Evolutionary conservation across 768 basidiomycete genomes (phyloP).

Genomic region (Dictyophora rubrovolvata): DNA sequence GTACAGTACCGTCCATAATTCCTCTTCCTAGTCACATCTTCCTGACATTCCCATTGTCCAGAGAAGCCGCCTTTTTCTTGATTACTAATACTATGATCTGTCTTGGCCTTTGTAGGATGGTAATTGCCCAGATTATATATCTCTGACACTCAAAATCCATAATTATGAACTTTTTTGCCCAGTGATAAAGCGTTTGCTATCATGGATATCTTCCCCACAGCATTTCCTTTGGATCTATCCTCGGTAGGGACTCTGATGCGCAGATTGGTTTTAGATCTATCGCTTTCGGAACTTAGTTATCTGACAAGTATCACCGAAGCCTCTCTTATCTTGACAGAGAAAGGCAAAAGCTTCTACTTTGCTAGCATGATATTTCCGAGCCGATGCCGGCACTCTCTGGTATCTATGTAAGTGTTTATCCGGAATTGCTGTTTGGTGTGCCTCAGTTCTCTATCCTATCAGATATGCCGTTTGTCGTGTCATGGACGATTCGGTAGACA

Average conservation of each 20-base stretch:
- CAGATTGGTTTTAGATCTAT: neutral
- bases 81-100: neutral
- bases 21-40: too few species aligned
- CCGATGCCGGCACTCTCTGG: neutral
- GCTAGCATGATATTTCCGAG: neutral
- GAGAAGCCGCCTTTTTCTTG: neutral
- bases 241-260: neutral
- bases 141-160: neutral
- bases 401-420: neutral
- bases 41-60: neutral
- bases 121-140: too few species aligned
- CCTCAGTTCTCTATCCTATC: neutral
- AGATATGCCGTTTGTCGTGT: neutral
- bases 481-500: neutral
- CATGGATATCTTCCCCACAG: neutral
- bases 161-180: neutral
- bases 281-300: neutral
- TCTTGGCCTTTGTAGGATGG: neutral
- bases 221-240: neutral
- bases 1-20: neutral
- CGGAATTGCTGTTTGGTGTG: neutral
- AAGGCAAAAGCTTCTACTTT: neutral
- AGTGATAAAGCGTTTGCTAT: neutral
- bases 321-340: neutral
- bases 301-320: neutral